These are phyloP conservation scores for Aristolochia fimbriata DNA, from an alignment of 164 flowering plant species.

Conservation along the genomic window DNA sequence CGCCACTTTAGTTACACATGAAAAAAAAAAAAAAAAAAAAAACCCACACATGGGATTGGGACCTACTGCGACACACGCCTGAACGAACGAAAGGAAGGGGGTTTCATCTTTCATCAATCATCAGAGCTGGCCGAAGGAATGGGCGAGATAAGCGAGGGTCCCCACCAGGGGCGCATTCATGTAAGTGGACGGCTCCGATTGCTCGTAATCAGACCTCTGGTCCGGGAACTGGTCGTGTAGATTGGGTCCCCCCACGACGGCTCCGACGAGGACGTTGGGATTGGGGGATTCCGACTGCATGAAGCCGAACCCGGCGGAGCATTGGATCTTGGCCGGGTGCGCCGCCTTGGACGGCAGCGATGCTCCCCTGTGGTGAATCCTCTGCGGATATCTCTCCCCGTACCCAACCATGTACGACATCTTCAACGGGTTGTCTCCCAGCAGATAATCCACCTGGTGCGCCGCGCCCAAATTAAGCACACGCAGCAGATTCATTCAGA, in stretches of 20 bases:
- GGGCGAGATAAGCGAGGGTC: slow-evolving; percentile 68
- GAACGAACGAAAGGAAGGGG: too few relatives aligned
- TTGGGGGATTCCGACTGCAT: slow-evolving; percentile 54
- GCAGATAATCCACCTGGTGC: slow-evolving; percentile 69
- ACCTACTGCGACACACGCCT: too few relatives aligned
- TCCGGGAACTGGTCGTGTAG: slow-evolving; percentile 60
- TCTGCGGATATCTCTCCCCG: slow-evolving; percentile 61
- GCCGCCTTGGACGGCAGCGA: slow-evolving; percentile 57
- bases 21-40: background rate
- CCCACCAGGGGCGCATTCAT: slow-evolving; percentile 83
- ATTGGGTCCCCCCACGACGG: slow-evolving; percentile 83
- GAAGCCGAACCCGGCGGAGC: slow-evolving; percentile 49
- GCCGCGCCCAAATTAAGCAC: too few relatives aligned
- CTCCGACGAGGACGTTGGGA: slow-evolving; percentile 69
- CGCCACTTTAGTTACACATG: too few relatives aligned
- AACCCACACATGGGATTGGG: background rate
- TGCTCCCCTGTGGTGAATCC: slow-evolving; percentile 90
- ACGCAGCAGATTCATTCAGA: too few relatives aligned
- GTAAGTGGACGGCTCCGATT: slow-evolving; percentile 84
- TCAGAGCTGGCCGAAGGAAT: slow-evolving; percentile 74
- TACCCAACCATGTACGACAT: slow-evolving; percentile 97
- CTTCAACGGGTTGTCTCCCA: slow-evolving; percentile 75
- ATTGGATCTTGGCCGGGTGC: slow-evolving; percentile 74
- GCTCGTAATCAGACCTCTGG: slow-evolving; percentile 62
- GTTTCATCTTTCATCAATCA: too few relatives aligned